These are phyloP conservation scores for Papiliotrema fonsecae DNA, from an alignment of 1,284 basidiomycete species.

Conservation along the genomic window DNA sequence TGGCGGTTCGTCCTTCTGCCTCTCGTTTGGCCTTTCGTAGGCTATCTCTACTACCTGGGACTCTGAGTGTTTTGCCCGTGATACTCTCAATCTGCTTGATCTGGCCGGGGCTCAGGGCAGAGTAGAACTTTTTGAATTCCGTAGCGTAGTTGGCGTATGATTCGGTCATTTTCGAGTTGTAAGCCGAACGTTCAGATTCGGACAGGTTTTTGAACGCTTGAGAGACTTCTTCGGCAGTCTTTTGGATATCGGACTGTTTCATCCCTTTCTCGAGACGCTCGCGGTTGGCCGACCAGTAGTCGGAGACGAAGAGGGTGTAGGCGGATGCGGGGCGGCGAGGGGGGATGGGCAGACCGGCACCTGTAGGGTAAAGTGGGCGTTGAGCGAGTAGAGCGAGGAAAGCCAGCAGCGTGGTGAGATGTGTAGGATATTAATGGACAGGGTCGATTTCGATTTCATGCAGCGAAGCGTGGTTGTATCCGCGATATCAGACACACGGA, in stretches of 20 bases:
- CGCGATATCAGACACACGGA: background rate
- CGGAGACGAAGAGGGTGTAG: conserved; percentile 29
- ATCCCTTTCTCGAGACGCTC: conserved; percentile 2
- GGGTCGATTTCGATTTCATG: background rate
- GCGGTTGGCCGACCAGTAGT: conserved; percentile 12
- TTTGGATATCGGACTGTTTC: conserved; percentile 18
- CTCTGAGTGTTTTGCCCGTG: conserved; percentile 22
- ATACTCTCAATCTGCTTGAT: conserved; percentile 17
- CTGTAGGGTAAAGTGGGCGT: conserved; percentile 7
- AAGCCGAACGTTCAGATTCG: conserved; percentile 3
- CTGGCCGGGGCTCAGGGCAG: conserved; percentile 17
- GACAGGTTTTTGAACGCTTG: conserved; percentile 19
- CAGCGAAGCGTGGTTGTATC: background rate
- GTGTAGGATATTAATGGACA: background rate
- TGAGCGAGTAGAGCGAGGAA: background rate
- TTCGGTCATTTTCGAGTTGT: conserved; percentile 3
- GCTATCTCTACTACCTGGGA: conserved; percentile 20
- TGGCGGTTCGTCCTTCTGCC: conserved; percentile 24
- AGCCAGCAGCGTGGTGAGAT: background rate
- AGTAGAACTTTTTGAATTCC: conserved; percentile 26
- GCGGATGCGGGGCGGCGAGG: conserved; percentile 18
- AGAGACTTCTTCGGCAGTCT: conserved; percentile 10
- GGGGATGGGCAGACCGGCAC: conserved; percentile 14
- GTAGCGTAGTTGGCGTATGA: conserved; percentile 7
- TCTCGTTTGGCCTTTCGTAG: conserved; percentile 10